Base-by-base conservation (phyloP, 352 stramenopile species). In the Elongisporangium prolatum region DNA sequence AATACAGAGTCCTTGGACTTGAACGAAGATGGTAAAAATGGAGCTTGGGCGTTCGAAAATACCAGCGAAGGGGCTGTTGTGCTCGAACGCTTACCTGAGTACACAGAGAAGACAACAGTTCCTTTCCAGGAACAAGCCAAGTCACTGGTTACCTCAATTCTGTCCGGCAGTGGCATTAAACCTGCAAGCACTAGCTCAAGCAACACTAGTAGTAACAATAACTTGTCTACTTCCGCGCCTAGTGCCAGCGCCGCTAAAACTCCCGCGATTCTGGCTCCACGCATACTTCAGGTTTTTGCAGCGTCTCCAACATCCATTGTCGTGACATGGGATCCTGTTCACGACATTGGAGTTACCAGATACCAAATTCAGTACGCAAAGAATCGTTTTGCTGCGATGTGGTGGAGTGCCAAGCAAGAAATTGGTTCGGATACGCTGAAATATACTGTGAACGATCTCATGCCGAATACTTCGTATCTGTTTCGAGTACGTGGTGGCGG, bases 331-430 rank as follows among this genome's bases (percentile, higher is more conserved):
- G 83, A 91, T 37, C 70, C 75, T 20, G 65, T 82, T 9, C 79
- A 78, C 40, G 79, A 93, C 54, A 54, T 74, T 2, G 65, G 65
- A 0, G 68, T 92, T 24, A 71, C 63, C 0, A 89, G 82, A 59
- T 93, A 93, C 63, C 80, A 92, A 37, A 74, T 96, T 47, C 86
- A 96, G 61, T 94, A 88, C 50, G 69, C 72, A 0, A 93, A 91
- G 63, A 91, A 94, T 52, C 74, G 81, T 4, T 61, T 94, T 21
- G 74, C 84, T 6, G 78, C 83, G 7, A 87, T 92, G 65, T 94
- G 86, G 86, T 85, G 76, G 75, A 92, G 69, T 21, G 67, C 84
- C 1, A 91, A 88, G 51, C 68, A 86, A 16, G 84, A 93, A 20
- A 74, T 96, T 40, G 55, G 52, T 2, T 64, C 60, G 1, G 69